phyloP scores from a whole-genome alignment of 768 basidiomycete genomes.

The Amanita exitialis region DNA sequence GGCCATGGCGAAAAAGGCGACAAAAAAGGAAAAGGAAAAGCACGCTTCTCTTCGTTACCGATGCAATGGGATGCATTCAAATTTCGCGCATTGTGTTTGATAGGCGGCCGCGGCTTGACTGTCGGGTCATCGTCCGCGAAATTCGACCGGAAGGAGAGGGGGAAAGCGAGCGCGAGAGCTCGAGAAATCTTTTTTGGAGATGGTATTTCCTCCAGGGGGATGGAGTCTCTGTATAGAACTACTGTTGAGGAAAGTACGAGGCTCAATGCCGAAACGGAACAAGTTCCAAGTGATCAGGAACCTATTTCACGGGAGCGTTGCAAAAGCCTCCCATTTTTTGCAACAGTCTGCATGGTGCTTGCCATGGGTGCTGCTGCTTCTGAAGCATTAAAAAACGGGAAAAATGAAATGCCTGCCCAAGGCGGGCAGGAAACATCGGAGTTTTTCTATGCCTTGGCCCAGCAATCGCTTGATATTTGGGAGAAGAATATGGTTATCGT shows the following conservation, averaged over 20 bases:
- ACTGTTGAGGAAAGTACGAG: background rate
- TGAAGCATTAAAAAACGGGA: background rate
- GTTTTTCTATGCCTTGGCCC: conserved; percentile 20
- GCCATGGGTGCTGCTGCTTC: conserved; percentile 40
- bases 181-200: conserved; percentile 5
- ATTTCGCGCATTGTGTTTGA: conserved; percentile 1
- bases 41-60: background rate
- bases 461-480: conserved; percentile 29
- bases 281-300: background rate
- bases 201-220: background rate
- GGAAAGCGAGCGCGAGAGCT: conserved; percentile 11
- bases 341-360: conserved; percentile 44
- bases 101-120: conserved; percentile 1
- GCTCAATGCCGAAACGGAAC: background rate
- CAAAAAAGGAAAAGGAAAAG: conserved; percentile 2
- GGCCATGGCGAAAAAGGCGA: background rate
- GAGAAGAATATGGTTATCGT: conserved; percentile 17
- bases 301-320: background rate
- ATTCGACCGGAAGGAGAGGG: conserved; percentile 12
- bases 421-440: background rate
- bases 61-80: conserved; percentile 2
- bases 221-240: background rate
- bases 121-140: conserved; percentile 1
- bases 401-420: background rate
- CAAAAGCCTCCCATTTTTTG: conserved; percentile 39